Percentiles rank a stretch among this genome's conserved stretches.
These are phyloP conservation scores for Floccularia luteovirens DNA, from an alignment of 768 basidiomycete species.

Conservation along the genomic window DNA sequence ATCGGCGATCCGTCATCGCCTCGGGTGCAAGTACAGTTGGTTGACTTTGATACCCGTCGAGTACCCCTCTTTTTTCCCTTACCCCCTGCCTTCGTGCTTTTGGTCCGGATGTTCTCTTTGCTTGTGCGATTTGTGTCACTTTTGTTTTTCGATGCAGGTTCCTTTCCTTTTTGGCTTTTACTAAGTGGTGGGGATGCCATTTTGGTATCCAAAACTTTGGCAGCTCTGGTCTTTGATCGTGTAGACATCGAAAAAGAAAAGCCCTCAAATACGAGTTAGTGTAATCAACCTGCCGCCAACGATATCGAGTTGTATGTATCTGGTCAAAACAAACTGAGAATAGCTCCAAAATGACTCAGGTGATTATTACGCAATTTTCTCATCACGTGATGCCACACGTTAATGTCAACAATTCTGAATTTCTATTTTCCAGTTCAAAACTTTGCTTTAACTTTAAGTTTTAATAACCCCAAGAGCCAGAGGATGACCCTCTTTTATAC, in stretches of 20 bases:
- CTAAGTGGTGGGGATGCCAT: slow-evolving; percentile 7
- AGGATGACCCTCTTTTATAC: no score
- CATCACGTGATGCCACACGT: background rate
- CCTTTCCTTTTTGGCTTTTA: slow-evolving; percentile 6
- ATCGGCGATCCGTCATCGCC: slow-evolving; percentile 77
- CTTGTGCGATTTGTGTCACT: slow-evolving; percentile 12
- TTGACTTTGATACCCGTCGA: slow-evolving; percentile 12
- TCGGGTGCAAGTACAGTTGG: slow-evolving; percentile 57
- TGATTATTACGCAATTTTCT: background rate
- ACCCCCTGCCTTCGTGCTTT: slow-evolving; percentile 10
- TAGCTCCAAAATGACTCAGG: background rate
- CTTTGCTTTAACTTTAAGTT: no score
- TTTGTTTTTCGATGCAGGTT: slow-evolving; percentile 6
- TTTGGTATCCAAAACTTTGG: slow-evolving; percentile 13
- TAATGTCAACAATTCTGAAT: no score
- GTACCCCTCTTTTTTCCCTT: slow-evolving; percentile 8
- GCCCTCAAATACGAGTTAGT: no score
- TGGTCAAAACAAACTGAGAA: background rate
- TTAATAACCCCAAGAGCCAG: no score
- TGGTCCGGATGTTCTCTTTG: slow-evolving; percentile 19
- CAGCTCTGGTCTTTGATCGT: slow-evolving; percentile 36
- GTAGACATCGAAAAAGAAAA: slow-evolving; percentile 33
- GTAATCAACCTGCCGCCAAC: background rate
- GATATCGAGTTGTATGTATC: background rate
- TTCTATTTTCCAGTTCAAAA: no score